Evolutionary conservation across 2,329 filamentous ascomycete species (phyloP), one percentile per base, ranked within the genome.

Genomic region (Diaporthe batatas): DNA sequence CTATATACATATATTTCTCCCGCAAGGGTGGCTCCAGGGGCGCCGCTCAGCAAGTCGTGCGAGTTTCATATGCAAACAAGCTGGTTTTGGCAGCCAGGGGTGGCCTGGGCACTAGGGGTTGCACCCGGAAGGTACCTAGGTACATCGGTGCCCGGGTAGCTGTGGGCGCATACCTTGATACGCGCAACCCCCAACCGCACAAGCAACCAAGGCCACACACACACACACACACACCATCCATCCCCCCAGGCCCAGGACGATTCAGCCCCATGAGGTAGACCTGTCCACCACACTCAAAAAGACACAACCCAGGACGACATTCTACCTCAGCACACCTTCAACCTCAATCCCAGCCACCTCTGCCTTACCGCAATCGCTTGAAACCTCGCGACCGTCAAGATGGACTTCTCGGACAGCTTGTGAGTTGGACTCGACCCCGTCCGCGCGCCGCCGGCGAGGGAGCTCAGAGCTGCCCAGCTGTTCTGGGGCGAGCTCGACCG

Each of bases 401-500:
- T 98, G 94, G 95, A 98, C 84, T 94, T 95, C 87, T 96, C 94
- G 76, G 94, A 97, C 85, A 92, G 91, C 82, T 97, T 97, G 94
- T 97, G 88, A 86, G 93, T 88, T 75, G 64, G 47, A 53, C 36
- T 42, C 36, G 55, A 57, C 69, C 53, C 64, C 42, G 58, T 58
- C 47, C 71, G 59, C 71, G 72, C 75, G 69, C 72, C 74, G 36
- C 70, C 51, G 51, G 29, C 32, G 32, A n/a, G 8, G 23, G n/a
- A 16, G 29, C 47, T 67, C 44, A 53, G 62, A 67, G 47, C 47
- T 47, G 16, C 16, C 47, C 39, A 67, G 47, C 47, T 47, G 16
- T 42, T 62, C 39, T 32, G 58, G n/a, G 14, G 25, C 25, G 18
- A 67, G 62, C 62, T 67, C 32, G n/a, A n/a, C n/a, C n/a, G n/a